Evolutionary conservation across 2,329 filamentous ascomycete genomes (phyloP).

Genomic region (Colletotrichum phormii): DNA sequence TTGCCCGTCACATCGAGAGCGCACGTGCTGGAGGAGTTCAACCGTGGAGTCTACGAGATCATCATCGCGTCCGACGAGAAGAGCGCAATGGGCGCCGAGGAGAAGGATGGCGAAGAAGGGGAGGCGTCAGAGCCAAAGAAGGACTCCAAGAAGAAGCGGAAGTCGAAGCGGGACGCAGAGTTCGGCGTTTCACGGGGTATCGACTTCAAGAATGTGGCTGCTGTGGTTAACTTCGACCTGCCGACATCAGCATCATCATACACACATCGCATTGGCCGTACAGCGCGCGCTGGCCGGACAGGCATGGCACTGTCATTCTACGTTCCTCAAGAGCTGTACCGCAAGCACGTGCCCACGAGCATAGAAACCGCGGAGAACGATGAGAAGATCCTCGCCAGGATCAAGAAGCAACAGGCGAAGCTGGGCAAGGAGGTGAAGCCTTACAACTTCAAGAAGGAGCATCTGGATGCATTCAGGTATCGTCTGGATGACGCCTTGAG

Average conservation of each 20-base stretch:
- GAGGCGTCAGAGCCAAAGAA: slow-evolving; percentile 53
- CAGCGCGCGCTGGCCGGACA: slow-evolving; percentile 88
- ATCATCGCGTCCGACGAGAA: slow-evolving; percentile 96
- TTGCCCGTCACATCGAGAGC: slow-evolving; percentile 92
- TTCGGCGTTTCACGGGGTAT: slow-evolving; percentile 87
- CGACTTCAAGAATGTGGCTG: slow-evolving; percentile 95
- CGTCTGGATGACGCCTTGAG: slow-evolving; percentile 92
- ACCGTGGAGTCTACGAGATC: slow-evolving; percentile 96
- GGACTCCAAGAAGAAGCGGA: slow-evolving; percentile 66
- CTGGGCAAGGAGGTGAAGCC: slow-evolving; percentile 85
- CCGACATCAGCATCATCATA: slow-evolving; percentile 90
- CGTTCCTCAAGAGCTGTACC: slow-evolving; percentile 82
- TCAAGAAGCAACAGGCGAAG: slow-evolving; percentile 82
- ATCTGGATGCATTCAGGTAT: slow-evolving; percentile 94
- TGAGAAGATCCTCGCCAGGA: slow-evolving; percentile 84
- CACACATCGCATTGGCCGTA: slow-evolving; percentile 95
- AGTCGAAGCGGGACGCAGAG: slow-evolving; percentile 79
- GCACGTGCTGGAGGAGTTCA: slow-evolving; percentile 97
- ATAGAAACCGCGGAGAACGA: slow-evolving; percentile 82
- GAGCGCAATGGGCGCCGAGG: slow-evolving; percentile 80
- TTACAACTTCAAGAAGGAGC: slow-evolving; percentile 94
- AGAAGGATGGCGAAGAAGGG: slow-evolving; percentile 53
- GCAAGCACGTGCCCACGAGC: slow-evolving; percentile 90
- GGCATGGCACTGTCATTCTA: slow-evolving; percentile 98
- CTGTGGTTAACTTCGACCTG: slow-evolving; percentile 97